Evolutionary conservation across 202 grass and related monocot genomes (phyloP), one percentile per base, ranked within the genome.

Genomic region (Musa balbisiana): DNA sequence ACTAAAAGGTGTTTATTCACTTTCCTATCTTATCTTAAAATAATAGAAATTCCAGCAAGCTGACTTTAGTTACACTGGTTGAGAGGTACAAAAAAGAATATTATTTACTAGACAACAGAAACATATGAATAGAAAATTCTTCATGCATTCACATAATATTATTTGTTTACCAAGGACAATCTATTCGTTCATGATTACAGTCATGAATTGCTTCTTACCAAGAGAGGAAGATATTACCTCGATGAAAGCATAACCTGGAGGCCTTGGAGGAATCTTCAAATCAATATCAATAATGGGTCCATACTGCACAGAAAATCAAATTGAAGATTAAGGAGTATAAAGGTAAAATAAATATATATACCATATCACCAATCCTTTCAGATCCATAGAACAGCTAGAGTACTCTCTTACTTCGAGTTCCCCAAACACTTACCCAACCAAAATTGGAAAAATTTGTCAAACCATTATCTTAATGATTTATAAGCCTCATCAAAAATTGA

Each of bases 211-310:
- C 58, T 50, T 16, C 2, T 29, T 69, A 17, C 33, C 33, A 43
- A 21, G 6, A 20, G 12, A 2, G 1, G 11, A 63, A 58, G 43
- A 52, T 14, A 73, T 80, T 81, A 97, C 93, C 93, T 97, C 90
- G 71, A 97, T 84, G 71, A 92, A 97, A 76, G 93, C 90, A 43
- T 97, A 97, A 63, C 88, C 90, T 50, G 93, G 93, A 79, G 93
- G 90, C 23, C 93, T 90, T 66, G 93, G 93, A 92, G 93, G 90
- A 84, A 97, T 89, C 82, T 97, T 97, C 84, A 92, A 71, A 83
- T 89, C 93, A 80, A 96, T 87, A 77, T 92, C 93, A 52, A 97
- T 79, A 77, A 97, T 91, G 26, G 80, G 73, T 1, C 93, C 93
- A 87, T 87, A 91, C 93, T 97, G 87, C 76, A 90, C 21, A 82